Conservation (phyloP, 768 basidiomycete genomes). For the Tricholoma terreum region DNA sequence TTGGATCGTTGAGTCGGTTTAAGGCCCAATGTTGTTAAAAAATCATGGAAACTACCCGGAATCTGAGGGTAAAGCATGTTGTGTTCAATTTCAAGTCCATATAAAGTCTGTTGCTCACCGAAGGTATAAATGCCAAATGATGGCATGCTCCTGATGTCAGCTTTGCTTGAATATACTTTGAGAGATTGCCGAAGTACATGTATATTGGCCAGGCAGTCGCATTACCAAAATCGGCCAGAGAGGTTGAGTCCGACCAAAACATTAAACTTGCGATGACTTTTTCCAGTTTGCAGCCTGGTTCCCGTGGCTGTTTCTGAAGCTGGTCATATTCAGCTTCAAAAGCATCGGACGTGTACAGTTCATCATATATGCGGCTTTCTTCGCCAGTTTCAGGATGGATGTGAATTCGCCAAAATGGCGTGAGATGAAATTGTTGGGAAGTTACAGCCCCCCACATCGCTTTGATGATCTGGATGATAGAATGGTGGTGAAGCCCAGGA, state of each 20-base stretch:
- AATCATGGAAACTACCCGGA: constrained; percentile 27
- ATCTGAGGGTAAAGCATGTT: constrained; percentile 16
- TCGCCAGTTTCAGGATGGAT: constrained; percentile 1
- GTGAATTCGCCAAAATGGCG: constrained; percentile 21
- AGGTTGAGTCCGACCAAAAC: constrained; percentile 23
- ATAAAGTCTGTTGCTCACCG: no score
- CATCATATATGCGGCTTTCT: constrained; percentile 20
- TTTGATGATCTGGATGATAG: no score
- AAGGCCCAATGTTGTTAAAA: not conserved
- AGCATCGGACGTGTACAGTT: constrained; percentile 32
- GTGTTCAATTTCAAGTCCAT: constrained; percentile 2
- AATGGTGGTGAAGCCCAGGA: no score
- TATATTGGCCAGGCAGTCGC: constrained; percentile 39
- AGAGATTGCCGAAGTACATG: constrained; percentile 35
- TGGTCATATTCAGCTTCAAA: constrained; percentile 26
- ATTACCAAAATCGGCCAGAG: constrained; percentile 29
- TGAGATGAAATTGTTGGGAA: constrained; percentile 19
- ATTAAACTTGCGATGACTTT: no score
- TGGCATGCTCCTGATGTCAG: constrained; percentile 31
- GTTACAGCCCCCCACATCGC: no score
- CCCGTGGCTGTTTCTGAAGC: constrained; percentile 21
- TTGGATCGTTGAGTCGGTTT: constrained; percentile 15
- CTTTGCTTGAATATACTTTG: constrained; percentile 34
- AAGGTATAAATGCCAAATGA: constrained; percentile 43
- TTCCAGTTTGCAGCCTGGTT: no score